These are phyloP conservation scores for Camelina laxa DNA, from an alignment of 345 rosid species.

Conservation along the genomic window DNA sequence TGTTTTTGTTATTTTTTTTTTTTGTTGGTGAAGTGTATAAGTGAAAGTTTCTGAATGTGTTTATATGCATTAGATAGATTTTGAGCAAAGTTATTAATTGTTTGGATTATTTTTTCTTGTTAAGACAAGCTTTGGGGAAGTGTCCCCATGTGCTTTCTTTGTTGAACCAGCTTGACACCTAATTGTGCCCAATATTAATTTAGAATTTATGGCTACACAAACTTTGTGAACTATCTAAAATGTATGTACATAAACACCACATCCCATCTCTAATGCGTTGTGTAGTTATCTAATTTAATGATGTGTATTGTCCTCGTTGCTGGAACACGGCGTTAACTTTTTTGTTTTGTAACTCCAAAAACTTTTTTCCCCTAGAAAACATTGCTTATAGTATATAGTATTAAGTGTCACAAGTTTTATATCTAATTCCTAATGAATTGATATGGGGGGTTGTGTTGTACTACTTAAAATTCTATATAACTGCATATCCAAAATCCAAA, in stretches of 20 bases:
- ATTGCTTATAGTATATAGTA: too few species aligned
- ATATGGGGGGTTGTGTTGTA: too few species aligned
- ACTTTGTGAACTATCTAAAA: constrained; percentile 36
- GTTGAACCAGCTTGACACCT: constrained; percentile 48
- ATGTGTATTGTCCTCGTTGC: neutral
- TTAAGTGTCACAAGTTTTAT: too few species aligned
- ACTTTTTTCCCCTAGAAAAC: too few species aligned
- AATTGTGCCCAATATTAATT: constrained; percentile 40
- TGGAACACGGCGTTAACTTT: neutral
- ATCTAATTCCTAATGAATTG: too few species aligned
- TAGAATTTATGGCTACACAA: constrained; percentile 26
- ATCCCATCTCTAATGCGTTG: constrained; percentile 34
- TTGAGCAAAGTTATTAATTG: constrained; percentile 36
- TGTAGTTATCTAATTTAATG: neutral
- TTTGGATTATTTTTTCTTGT: neutral
- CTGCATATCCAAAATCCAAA: too few species aligned
- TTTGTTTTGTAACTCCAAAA: constrained; percentile 8
- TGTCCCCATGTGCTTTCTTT: constrained; percentile 47
- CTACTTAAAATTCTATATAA: too few species aligned
- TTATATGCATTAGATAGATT: constrained; percentile 12
- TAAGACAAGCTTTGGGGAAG: constrained; percentile 37
- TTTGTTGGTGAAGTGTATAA: neutral
- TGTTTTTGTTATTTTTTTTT: neutral
- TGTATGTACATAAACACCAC: constrained; percentile 1
- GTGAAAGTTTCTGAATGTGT: neutral